Conservation (phyloP, 129 eudicot genomes). For the Lactuca sativa region DNA sequence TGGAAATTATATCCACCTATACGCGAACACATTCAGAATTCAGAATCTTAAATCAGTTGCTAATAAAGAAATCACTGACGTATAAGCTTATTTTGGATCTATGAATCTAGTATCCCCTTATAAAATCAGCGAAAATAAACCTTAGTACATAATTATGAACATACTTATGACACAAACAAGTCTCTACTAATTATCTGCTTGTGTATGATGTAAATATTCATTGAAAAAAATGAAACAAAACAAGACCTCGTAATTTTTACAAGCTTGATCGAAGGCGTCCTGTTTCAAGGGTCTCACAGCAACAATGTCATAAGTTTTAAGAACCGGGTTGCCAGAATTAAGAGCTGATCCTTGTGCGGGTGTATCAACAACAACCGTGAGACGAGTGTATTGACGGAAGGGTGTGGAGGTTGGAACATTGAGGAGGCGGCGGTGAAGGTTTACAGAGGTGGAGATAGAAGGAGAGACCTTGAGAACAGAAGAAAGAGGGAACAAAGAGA, state of each 20-base stretch:
- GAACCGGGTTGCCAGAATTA: conserved; percentile 71
- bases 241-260: conserved; percentile 63
- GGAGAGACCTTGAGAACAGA: conserved; percentile 54
- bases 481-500: conserved; percentile 49
- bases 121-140: no score
- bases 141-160: no score
- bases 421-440: conserved; percentile 61
- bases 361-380: conserved; percentile 63
- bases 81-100: no score
- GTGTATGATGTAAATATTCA: not conserved
- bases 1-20: conserved; percentile 87
- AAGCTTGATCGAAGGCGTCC: conserved; percentile 66
- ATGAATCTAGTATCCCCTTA: no score
- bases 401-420: conserved; percentile 48
- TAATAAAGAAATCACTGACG: not conserved
- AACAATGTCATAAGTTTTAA: conserved; percentile 71
- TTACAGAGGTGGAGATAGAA: conserved; percentile 51
- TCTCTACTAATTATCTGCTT: not conserved
- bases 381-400: conserved; percentile 77
- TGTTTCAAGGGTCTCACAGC: conserved; percentile 82
- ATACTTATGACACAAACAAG: no score
- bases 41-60: conserved; percentile 1
- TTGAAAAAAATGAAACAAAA: not conserved
- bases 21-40: conserved; percentile 49
- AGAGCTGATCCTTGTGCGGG: conserved; percentile 59